A percentile compares a stretch with the other conserved stretches of the same genome.
These are phyloP conservation scores for Parasarocladium wereldwijsianum DNA, from an alignment of 2,329 filamentous ascomycete genomes.

Conservation along the genomic window DNA sequence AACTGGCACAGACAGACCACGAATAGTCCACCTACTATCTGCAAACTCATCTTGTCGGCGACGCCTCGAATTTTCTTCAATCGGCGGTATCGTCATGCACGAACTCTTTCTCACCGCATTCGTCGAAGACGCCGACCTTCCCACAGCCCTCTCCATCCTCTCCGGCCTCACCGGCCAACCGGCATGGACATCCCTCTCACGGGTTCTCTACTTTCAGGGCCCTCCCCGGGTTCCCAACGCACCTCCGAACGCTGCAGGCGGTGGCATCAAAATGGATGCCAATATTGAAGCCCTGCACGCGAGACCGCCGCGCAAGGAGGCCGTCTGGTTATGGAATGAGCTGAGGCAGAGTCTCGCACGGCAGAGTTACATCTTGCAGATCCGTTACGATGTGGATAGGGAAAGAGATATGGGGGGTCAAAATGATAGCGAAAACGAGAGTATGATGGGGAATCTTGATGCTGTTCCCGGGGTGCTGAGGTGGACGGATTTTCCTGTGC, in stretches of 20 bases:
- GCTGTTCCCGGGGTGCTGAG: constrained; percentile 30
- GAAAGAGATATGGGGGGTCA: constrained; percentile 29
- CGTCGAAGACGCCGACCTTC: constrained; percentile 33
- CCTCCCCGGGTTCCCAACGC: too few relatives aligned
- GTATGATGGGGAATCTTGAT: too few relatives aligned
- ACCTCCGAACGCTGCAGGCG: constrained; percentile 26
- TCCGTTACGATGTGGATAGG: constrained; percentile 36
- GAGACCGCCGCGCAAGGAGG: constrained; percentile 23
- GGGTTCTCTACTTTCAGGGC: constrained; percentile 39
- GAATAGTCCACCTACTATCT: too few relatives aligned
- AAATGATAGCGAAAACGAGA: constrained; percentile 17
- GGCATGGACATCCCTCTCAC: constrained; percentile 31
- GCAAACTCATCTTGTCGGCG: too few relatives aligned
- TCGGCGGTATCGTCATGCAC: constrained; percentile 34
- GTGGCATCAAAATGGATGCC: constrained; percentile 27
- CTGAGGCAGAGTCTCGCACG: constrained; percentile 38
- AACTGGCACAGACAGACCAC: too few relatives aligned
- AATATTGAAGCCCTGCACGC: too few relatives aligned
- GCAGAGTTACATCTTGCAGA: constrained; percentile 42
- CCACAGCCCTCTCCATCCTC: constrained; percentile 34
- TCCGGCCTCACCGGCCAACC: constrained; percentile 43
- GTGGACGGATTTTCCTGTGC: constrained; percentile 48
- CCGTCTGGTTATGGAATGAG: constrained; percentile 31
- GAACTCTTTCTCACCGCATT: constrained; percentile 43
- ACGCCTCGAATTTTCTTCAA: too few relatives aligned